Evolutionary conservation across 2,329 filamentous ascomycete species (phyloP).

Genomic region (Arthrocladium fulminans): DNA sequence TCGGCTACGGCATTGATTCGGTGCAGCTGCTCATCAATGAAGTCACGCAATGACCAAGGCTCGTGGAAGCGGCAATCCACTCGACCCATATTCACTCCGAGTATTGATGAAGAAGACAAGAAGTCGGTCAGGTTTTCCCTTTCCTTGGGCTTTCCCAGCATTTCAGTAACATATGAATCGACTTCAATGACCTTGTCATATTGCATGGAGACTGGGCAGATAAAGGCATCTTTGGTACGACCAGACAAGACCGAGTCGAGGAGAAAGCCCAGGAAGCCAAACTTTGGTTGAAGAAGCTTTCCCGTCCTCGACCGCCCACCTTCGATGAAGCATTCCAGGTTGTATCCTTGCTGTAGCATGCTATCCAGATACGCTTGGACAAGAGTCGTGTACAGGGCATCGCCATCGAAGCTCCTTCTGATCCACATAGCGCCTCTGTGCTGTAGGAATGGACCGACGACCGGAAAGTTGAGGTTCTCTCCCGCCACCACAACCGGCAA

Average conservation of each 20-base stretch:
- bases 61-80: conserved; percentile 95
- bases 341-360: conserved; percentile 78
- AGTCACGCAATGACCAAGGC: conserved; percentile 81
- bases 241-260: conserved; percentile 84
- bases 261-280: conserved; percentile 86
- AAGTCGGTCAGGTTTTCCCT: conserved; percentile 91
- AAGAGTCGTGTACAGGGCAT: conserved; percentile 80
- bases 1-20: conserved; percentile 38
- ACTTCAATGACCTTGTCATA: conserved; percentile 99
- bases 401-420: conserved; percentile 80
- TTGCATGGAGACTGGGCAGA: conserved; percentile 92
- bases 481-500: conserved; percentile 88
- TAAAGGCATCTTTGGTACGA: conserved; percentile 78
- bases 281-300: conserved; percentile 88
- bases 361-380: conserved; percentile 96
- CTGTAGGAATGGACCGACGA: conserved; percentile 83
- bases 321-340: conserved; percentile 96
- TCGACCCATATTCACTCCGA: conserved; percentile 78
- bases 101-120: conserved; percentile 74
- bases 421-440: conserved; percentile 66
- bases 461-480: conserved; percentile 90
- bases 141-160: conserved; percentile 87
- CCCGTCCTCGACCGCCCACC: conserved; percentile 87
- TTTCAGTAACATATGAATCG: conserved; percentile 88
- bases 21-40: conserved; percentile 66